These are phyloP conservation scores for Gyromitra esculenta DNA, from an alignment of 2,329 filamentous ascomycete species.

Conservation along the genomic window DNA sequence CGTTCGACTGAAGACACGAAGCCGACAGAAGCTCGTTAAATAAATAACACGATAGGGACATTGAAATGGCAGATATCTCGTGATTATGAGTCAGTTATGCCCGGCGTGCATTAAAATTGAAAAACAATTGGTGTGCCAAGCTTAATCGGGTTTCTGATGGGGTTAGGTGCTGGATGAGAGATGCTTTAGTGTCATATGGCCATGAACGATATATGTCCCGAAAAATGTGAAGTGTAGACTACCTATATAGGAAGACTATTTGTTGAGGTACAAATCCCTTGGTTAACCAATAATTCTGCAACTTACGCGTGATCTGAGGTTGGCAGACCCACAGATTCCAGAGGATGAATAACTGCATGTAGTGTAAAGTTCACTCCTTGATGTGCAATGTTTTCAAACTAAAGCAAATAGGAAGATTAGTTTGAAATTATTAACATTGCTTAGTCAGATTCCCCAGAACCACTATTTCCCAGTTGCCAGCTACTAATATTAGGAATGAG, in stretches of 20 bases:
- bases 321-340: no score
- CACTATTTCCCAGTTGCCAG: no score
- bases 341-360: no score
- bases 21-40: background rate
- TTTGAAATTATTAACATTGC: no score
- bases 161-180: background rate
- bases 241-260: background rate
- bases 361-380: no score
- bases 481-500: no score
- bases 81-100: background rate
- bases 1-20: background rate
- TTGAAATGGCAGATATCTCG: background rate
- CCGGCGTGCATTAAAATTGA: background rate
- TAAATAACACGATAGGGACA: background rate
- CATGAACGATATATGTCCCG: background rate
- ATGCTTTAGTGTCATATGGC: background rate
- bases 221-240: background rate
- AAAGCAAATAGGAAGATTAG: no score
- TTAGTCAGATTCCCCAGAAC: no score
- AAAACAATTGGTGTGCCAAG: background rate
- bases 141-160: background rate
- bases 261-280: background rate
- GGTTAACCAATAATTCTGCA: background rate
- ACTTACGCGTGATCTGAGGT: background rate
- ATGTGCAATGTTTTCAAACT: no score